Base-by-base conservation (phyloP, 257 asterid genomes). In the Fraxinus pennsylvanica region DNA sequence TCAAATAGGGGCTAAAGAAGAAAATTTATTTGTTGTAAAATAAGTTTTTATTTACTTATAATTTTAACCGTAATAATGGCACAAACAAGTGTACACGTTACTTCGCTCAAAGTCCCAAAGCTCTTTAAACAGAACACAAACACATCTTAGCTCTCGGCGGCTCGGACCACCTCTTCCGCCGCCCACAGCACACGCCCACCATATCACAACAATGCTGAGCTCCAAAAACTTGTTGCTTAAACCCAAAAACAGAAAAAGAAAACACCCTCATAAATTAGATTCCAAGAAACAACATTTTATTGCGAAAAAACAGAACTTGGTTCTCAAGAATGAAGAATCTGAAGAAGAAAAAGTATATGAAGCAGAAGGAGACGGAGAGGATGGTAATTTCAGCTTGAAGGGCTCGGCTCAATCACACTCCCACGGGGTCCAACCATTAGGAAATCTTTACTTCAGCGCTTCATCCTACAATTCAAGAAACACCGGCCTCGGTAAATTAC, bases 401-500 rank as follows among this genome's bases (percentile, higher is more conserved):
- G 80, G 78, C 78, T 86, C 95, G 45, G 86, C 91, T 17, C 84
- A 74, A 39, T 91, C 95, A 33, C 84, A 86, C 74, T 86, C 92
- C 1, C 92, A 91, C 36, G 92, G 97, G 19, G 97, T 96, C 75
- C 97, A 96, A 52, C 98, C 99, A 6, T 81, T 96, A 75, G 99
- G 98, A 2, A 96, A 96, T 76, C 91, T 96, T 15, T 96, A 86
- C 84, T 79, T 89, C 87, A 91, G 86, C 86, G 43, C 89, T 68
- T 85, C 96, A 7, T 54, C 85, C 1, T 54, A 77, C 59, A 93
- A 93, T 71, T 92, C 97, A 17, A 89, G 98, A 80, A 86, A 90
- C 85, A 78, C 90, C 0, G 97, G 99, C 75, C 88, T 96, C 5
- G 98, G 98, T 47, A 93, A 86, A 84, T 74, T 91, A 43, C 88